These are phyloP conservation scores for Echinosophora koreensis DNA, from an alignment of 306 rosid genomes.

Conservation along the genomic window DNA sequence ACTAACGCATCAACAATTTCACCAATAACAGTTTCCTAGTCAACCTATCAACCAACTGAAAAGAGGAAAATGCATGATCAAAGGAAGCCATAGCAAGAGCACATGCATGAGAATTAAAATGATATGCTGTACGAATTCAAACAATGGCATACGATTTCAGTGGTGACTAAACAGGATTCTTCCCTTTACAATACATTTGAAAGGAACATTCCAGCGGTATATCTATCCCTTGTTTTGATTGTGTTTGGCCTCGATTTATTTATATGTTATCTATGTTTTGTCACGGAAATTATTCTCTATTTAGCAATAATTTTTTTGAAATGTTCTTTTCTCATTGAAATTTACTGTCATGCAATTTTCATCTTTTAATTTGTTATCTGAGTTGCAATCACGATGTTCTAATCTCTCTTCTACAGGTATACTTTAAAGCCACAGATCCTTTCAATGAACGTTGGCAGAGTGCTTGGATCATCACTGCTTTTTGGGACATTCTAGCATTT, in stretches of 20 bases:
- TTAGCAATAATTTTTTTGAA: slow-evolving; percentile 20
- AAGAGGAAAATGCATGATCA: background rate
- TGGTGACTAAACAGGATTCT: slow-evolving; percentile 14
- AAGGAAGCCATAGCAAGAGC: slow-evolving; percentile 4
- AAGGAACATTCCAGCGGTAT: slow-evolving; percentile 14
- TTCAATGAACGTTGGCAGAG: slow-evolving; percentile 97
- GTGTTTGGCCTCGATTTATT: slow-evolving; percentile 33
- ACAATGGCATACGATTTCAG: background rate
- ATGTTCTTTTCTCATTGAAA: slow-evolving; percentile 30
- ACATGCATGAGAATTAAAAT: slow-evolving; percentile 10
- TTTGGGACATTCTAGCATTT: slow-evolving; percentile 92
- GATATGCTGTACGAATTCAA: slow-evolving; percentile 9
- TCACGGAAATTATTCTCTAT: slow-evolving; percentile 19
- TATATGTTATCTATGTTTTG: slow-evolving; percentile 8
- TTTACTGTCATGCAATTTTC: background rate
- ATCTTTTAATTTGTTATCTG: slow-evolving; percentile 14
- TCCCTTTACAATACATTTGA: slow-evolving; percentile 7
- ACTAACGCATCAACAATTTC: background rate
- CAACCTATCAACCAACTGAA: background rate
- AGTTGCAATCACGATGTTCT: slow-evolving; percentile 22
- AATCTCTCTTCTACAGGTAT: slow-evolving; percentile 63
- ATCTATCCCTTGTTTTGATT: slow-evolving; percentile 17
- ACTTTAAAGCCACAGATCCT: slow-evolving; percentile 98
- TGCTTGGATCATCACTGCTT: slow-evolving; percentile 97
- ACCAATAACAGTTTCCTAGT: background rate